phyloP scores from a whole-genome alignment of 768 basidiomycete species.

The Xerocomellus intermedius region DNA sequence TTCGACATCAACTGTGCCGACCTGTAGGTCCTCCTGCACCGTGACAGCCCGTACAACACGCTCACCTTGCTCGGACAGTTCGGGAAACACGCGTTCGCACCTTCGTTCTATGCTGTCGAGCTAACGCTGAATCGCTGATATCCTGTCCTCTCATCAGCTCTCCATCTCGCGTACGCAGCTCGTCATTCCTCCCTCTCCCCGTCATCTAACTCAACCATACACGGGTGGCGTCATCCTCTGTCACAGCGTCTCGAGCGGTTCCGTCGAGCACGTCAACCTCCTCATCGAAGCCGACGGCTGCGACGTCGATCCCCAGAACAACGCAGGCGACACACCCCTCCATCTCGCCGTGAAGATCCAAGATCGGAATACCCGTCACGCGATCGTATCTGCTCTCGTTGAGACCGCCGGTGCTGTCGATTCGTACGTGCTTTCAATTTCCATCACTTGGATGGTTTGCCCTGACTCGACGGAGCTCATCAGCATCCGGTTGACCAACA shows the following conservation, averaged over 20 bases:
- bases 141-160: constrained; percentile 16
- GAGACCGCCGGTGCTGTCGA: constrained; percentile 23
- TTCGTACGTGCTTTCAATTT: constrained; percentile 16
- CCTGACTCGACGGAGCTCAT: neutral
- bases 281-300: constrained; percentile 28
- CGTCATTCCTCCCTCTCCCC: neutral
- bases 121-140: constrained; percentile 20
- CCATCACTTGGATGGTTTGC: neutral
- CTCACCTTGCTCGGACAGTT: constrained; percentile 13
- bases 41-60: neutral
- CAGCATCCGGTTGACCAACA: constrained; percentile 27
- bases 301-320: constrained; percentile 29
- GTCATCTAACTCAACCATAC: neutral
- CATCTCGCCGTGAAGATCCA: constrained; percentile 26
- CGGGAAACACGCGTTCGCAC: constrained; percentile 32
- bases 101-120: neutral
- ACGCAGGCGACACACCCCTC: constrained; percentile 27
- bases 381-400: constrained; percentile 24
- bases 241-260: constrained; percentile 16
- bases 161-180: constrained; percentile 31
- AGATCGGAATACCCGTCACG: constrained; percentile 12
- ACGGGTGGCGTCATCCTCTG: neutral
- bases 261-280: constrained; percentile 19
- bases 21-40: constrained; percentile 17
- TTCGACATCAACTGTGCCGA: constrained; percentile 35